Conservation (phyloP, 495 filamentous ascomycete genomes). For the Talaromyces ruber region DNA sequence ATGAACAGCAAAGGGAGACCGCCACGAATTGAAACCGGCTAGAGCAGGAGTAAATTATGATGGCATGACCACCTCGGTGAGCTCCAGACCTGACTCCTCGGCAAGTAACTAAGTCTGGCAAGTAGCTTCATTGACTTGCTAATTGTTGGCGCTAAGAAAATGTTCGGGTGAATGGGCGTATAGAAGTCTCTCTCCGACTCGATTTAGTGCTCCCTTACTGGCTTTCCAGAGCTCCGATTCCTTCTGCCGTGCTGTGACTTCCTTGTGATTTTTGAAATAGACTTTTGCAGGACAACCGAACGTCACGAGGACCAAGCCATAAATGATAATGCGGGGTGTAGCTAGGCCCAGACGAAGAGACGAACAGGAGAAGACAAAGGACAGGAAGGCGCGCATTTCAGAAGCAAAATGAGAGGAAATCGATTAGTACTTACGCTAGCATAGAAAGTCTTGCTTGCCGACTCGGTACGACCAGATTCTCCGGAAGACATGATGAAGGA, state of each 20-base stretch:
- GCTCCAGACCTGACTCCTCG: neutral
- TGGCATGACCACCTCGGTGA: neutral
- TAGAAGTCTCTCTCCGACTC: neutral
- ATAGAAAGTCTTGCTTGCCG: constrained; percentile 22
- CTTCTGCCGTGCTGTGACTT: neutral
- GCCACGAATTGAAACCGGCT: constrained; percentile 8
- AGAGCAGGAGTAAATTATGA: constrained; percentile 1
- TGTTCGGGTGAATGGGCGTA: neutral
- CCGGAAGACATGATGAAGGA: constrained; percentile 9
- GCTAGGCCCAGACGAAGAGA: neutral
- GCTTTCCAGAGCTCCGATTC: neutral
- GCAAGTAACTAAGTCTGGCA: neutral
- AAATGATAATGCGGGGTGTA: neutral
- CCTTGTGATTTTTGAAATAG: neutral
- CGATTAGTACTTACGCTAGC: constrained; percentile 21
- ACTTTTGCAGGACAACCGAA: neutral
- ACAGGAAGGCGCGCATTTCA: neutral
- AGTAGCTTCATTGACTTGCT: neutral
- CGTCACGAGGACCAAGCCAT: neutral
- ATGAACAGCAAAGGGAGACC: neutral
- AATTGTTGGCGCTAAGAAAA: neutral
- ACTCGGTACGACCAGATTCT: constrained; percentile 12
- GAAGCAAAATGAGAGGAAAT: neutral
- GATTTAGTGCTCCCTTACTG: neutral
- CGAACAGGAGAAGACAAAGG: neutral